These are phyloP conservation scores for Sugiyamaella castrensis DNA, from an alignment of 1,139 yeast genomes.

Conservation along the genomic window DNA sequence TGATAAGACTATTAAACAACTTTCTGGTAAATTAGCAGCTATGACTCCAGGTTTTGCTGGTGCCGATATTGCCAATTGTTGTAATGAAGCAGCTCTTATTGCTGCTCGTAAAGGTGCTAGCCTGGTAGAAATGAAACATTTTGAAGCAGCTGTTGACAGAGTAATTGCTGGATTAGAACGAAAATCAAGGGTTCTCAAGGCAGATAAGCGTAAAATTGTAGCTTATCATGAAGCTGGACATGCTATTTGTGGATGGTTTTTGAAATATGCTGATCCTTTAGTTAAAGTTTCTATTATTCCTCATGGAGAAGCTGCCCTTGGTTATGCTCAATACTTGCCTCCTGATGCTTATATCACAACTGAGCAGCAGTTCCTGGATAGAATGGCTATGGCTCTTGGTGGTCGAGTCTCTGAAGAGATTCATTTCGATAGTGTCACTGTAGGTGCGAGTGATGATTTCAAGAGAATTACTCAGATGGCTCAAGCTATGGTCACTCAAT, in stretches of 20 bases:
- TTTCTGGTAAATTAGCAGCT: slow-evolving; percentile 88
- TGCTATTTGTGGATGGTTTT: slow-evolving; percentile 96
- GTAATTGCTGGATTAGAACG: slow-evolving; percentile 96
- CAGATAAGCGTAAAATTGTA: slow-evolving; percentile 81
- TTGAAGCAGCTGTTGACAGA: slow-evolving; percentile 94
- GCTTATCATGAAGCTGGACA: slow-evolving; percentile 99
- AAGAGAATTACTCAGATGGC: slow-evolving; percentile 96
- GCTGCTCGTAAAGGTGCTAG: slow-evolving; percentile 82
- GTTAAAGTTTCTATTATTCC: slow-evolving; percentile 95
- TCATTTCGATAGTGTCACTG: slow-evolving; percentile 83
- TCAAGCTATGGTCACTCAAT: slow-evolving; percentile 82
- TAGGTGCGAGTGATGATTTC: slow-evolving; percentile 96
- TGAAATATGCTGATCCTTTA: slow-evolving; percentile 85
- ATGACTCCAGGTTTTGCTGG: slow-evolving; percentile 97
- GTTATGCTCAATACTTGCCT: slow-evolving; percentile 97
- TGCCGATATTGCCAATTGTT: slow-evolving; percentile 95
- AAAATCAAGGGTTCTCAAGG: slow-evolving; percentile 76
- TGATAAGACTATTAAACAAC: slow-evolving; percentile 46
- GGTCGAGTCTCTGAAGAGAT: slow-evolving; percentile 95
- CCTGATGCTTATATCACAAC: slow-evolving; percentile 85
- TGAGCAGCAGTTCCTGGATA: slow-evolving; percentile 72
- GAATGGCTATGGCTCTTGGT: slow-evolving; percentile 96
- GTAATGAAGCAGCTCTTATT: slow-evolving; percentile 94
- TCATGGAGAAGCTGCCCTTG: slow-evolving; percentile 93
- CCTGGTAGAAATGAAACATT: slow-evolving; percentile 70